A percentile compares a stretch with the other conserved stretches of the same genome.
phyloP scores from a whole-genome alignment of 2,329 filamentous ascomycete species.

The Calonectria crousiana region DNA sequence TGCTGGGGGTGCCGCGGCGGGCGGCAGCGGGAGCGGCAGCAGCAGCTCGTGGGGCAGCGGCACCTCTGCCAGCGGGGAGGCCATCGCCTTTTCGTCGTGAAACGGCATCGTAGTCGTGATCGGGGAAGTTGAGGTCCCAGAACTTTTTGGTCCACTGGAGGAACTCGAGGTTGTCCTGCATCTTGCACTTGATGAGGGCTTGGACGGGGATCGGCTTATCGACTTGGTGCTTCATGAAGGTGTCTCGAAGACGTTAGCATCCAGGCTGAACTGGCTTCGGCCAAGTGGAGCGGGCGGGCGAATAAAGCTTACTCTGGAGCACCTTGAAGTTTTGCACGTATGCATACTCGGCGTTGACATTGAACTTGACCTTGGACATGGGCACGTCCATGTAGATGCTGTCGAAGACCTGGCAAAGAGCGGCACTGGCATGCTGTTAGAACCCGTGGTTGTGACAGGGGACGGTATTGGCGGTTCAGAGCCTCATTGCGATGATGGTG shows the following conservation, averaged over 20 bases:
- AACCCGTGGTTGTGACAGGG: slow-evolving; percentile 16
- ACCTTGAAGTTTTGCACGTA: slow-evolving; percentile 99
- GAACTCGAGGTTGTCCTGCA: slow-evolving; percentile 99
- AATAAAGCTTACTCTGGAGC: slow-evolving; percentile 80
- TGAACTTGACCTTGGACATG: slow-evolving; percentile 98
- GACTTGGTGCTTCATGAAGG: slow-evolving; percentile 87
- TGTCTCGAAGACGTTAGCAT: slow-evolving; percentile 64
- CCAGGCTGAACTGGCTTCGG: background rate
- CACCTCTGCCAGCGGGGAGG: slow-evolving; percentile 61
- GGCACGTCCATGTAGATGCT: slow-evolving; percentile 97
- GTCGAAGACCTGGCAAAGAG: slow-evolving; percentile 97
- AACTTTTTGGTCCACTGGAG: slow-evolving; percentile 96
- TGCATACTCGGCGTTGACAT: slow-evolving; percentile 95
- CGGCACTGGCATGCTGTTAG: slow-evolving; percentile 72
- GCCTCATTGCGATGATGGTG: slow-evolving; percentile 32
- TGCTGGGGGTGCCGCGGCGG: slow-evolving; percentile 71
- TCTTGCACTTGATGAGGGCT: slow-evolving; percentile 95
- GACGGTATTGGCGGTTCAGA: slow-evolving; percentile 28
- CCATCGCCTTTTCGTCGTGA: slow-evolving; percentile 83
- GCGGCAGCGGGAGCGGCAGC: slow-evolving; percentile 64
- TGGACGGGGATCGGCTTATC: slow-evolving; percentile 93
- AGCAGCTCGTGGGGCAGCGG: slow-evolving; percentile 62
- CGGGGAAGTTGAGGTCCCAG: slow-evolving; percentile 98
- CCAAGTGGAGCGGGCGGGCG: background rate
- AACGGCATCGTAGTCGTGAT: slow-evolving; percentile 95